These are phyloP conservation scores for Candida lessepsii DNA, from an alignment of 805 yeast species.

Conservation along the genomic window DNA sequence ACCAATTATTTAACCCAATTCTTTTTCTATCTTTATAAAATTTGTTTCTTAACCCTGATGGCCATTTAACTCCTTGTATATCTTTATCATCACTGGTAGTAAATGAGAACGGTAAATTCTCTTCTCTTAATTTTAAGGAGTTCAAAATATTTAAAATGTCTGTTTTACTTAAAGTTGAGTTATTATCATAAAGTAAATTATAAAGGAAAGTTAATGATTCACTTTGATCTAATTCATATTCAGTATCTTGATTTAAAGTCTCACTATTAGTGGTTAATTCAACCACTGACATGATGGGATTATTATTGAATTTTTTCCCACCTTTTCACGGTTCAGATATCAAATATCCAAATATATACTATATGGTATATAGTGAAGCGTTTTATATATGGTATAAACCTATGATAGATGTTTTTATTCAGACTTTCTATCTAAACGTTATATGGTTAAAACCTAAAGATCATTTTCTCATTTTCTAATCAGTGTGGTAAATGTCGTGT, in stretches of 20 bases:
- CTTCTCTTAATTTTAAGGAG: slow-evolving; percentile 36
- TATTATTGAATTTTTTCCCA: not conserved
- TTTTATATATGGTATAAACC: too few relatives aligned
- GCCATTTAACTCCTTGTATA: slow-evolving; percentile 39
- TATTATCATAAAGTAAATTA: slow-evolving; percentile 38
- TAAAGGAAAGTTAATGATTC: slow-evolving; percentile 41
- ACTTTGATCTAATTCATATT: slow-evolving; percentile 39
- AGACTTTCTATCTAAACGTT: too few relatives aligned
- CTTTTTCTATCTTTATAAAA: slow-evolving; percentile 33
- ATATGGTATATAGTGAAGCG: too few relatives aligned
- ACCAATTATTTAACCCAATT: slow-evolving; percentile 38
- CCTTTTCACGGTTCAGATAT: too few relatives aligned
- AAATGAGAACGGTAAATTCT: slow-evolving; percentile 30
- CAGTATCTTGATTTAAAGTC: slow-evolving; percentile 16
- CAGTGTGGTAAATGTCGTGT: slow-evolving; percentile 7
- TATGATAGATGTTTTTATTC: too few relatives aligned
- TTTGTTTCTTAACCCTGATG: slow-evolving; percentile 29
- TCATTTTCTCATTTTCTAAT: slow-evolving; percentile 5
- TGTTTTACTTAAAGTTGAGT: slow-evolving; percentile 30
- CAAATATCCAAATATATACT: not conserved
- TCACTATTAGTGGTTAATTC: slow-evolving; percentile 8
- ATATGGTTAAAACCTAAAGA: slow-evolving; percentile 5
- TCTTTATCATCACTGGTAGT: slow-evolving; percentile 18
- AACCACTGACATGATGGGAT: slow-evolving; percentile 6
- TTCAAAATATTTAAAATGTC: slow-evolving; percentile 38